These are phyloP conservation scores for Micractinium sp. DNA, from an alignment of 139 green algal species.

Conservation along the genomic window DNA sequence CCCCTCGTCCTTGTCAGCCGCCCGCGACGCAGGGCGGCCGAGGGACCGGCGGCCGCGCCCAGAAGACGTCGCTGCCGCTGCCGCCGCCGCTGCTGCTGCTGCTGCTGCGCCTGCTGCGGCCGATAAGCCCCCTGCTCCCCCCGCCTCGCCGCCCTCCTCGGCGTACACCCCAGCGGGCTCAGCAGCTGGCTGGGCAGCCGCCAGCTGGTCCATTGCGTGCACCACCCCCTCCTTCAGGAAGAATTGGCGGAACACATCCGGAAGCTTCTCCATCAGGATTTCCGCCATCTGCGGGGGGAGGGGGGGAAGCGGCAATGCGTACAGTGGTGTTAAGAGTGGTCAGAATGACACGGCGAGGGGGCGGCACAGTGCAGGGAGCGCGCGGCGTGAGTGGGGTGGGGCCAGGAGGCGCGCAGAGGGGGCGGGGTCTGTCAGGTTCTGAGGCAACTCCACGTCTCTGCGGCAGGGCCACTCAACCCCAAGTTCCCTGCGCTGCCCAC, in stretches of 20 bases:
- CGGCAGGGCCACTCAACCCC: too few relatives aligned
- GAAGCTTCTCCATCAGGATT: conserved; percentile 91
- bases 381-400: too few relatives aligned
- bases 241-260: conserved; percentile 57
- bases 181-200: conserved; percentile 23
- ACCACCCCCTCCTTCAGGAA: conserved; percentile 96
- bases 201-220: conserved; percentile 85
- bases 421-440: too few relatives aligned
- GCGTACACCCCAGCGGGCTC: background rate
- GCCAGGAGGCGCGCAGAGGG: too few relatives aligned
- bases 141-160: background rate
- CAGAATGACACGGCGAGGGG: too few relatives aligned
- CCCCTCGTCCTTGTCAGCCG: conserved; percentile 7
- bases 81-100: background rate
- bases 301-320: too few relatives aligned
- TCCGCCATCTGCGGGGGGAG: conserved; percentile 73
- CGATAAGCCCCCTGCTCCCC: too few relatives aligned
- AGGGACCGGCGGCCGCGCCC: background rate
- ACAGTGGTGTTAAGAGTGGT: too few relatives aligned
- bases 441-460: too few relatives aligned
- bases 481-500: too few relatives aligned
- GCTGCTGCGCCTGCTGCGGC: background rate
- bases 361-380: too few relatives aligned
- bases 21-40: conserved; percentile 38
- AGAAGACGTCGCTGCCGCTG: background rate